Evolutionary conservation across 441 rosid species (phyloP), one percentile per base, ranked within the genome.

Genomic region (Erodium trifolium): DNA sequence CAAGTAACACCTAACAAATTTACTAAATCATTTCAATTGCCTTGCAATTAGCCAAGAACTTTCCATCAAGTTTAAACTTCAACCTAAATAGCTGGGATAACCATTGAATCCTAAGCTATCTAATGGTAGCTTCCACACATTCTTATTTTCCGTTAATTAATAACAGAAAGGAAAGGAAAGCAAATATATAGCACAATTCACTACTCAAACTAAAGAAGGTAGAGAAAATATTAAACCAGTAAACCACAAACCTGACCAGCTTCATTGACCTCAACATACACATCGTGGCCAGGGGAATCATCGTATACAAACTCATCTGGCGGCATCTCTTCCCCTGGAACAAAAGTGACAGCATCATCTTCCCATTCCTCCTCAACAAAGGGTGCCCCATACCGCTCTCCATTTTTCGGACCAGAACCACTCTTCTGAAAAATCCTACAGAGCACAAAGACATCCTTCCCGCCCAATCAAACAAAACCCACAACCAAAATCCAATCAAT

Each of bases 381-480:
- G 55, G 99, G 99, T 8, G 99, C 99, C 53, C 99, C 99, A 71
- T 91, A 94, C 77, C 89, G 91, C 81, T 94, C 99, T 13, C 99
- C 99, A 60, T 94, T 94, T 85, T 94, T 94, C 0, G 99, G 99
- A 39, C 99, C 99, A 1, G 96, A 78, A 5, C 99, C 99, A 59
- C 99, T 94, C 78, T 94, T 94, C 79, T 88, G 93, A 63, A 94
- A 90, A 71, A 94, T 82, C 88, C 97, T 88, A 77, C 97, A 91
- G 55, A 47, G 55, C 55, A 94, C 99, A 84, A 78, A 89, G 0
- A 91, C 87, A 77, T 88, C 98, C 99, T 89, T 69, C 77, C 78
- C 73, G 68, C 51, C 67, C 29, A 68, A 23, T 23, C 27, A 23
- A 23, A 23, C 27, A 23, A 23, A 23, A 23, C 27, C 27, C 27